Evolutionary conservation across 257 asterid species (phyloP).

Genomic region (Leptodermis oblonga): DNA sequence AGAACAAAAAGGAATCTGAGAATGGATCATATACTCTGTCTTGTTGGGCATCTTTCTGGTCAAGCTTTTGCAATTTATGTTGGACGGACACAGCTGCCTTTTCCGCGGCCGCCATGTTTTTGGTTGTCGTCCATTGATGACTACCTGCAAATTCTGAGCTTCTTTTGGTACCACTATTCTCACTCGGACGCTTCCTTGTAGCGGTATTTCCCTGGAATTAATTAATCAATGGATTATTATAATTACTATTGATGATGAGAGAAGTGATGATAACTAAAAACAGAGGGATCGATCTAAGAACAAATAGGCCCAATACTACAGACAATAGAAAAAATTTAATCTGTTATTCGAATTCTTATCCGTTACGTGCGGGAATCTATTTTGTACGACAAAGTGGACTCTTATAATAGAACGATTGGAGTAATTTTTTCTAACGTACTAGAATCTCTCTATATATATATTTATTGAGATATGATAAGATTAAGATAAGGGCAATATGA

Average conservation of each 20-base stretch:
- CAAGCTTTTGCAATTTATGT: constrained; percentile 9
- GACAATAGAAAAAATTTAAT: background rate
- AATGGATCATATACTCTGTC: constrained; percentile 15
- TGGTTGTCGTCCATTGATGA: constrained; percentile 12
- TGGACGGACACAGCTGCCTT: constrained; percentile 16
- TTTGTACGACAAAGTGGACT: no score
- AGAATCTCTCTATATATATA: no score
- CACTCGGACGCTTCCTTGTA: constrained; percentile 28
- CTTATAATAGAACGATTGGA: no score
- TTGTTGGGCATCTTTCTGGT: constrained; percentile 5
- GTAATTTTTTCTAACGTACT: no score
- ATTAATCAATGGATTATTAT: no score
- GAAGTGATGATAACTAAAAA: no score
- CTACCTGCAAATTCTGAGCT: background rate
- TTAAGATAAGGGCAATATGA: background rate
- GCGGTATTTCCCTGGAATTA: constrained; percentile 1
- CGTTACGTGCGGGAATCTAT: background rate
- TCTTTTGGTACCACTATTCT: constrained; percentile 8
- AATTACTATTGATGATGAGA: background rate
- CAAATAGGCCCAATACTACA: background rate
- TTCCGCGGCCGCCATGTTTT: constrained; percentile 14
- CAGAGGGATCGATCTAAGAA: no score
- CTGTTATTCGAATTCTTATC: background rate
- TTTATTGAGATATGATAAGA: no score
- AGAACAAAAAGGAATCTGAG: background rate